Conservation (phyloP, 192 early-diverging fungal species). For the Geosiphon pyriformis region DNA sequence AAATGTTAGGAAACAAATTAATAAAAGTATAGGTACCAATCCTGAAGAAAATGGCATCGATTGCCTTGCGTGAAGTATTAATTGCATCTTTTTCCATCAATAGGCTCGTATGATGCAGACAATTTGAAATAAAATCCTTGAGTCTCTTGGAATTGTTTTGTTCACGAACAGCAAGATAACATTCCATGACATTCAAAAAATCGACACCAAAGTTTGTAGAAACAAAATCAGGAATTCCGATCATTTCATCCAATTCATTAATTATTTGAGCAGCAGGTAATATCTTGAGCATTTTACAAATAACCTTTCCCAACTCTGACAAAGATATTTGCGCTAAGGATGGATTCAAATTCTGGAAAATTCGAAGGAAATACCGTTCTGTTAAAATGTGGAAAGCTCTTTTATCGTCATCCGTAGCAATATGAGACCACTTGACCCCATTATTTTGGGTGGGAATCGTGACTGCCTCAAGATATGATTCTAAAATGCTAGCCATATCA, state of each 20-base stretch:
- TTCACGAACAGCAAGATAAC: not conserved
- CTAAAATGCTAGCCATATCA: not conserved
- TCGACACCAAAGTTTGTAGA: conserved; percentile 15
- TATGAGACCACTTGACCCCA: no score
- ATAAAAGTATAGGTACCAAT: conserved; percentile 13
- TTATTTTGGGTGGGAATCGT: not conserved
- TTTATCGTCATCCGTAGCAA: conserved; percentile 4
- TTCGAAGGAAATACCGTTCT: conserved; percentile 7
- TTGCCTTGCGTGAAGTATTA: not conserved
- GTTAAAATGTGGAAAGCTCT: conserved; percentile 20
- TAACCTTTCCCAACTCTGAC: not conserved
- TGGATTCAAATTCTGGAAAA: conserved; percentile 23
- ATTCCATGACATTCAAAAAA: conserved; percentile 20
- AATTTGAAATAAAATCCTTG: conserved; percentile 14
- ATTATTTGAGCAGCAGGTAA: not conserved
- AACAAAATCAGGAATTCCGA: not conserved
- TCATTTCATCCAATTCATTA: conserved; percentile 2
- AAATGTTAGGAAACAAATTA: no score
- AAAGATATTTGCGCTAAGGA: not conserved
- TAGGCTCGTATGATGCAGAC: conserved; percentile 19
- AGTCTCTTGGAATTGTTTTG: not conserved
- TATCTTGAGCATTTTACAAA: conserved; percentile 4
- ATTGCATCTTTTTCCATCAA: conserved; percentile 19
- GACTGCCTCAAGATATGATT: not conserved
- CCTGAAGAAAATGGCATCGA: conserved; percentile 4